Evolutionary conservation across 768 basidiomycete species (phyloP), one percentile per base, ranked within the genome.

Genomic region (Chalciporus piperatus): DNA sequence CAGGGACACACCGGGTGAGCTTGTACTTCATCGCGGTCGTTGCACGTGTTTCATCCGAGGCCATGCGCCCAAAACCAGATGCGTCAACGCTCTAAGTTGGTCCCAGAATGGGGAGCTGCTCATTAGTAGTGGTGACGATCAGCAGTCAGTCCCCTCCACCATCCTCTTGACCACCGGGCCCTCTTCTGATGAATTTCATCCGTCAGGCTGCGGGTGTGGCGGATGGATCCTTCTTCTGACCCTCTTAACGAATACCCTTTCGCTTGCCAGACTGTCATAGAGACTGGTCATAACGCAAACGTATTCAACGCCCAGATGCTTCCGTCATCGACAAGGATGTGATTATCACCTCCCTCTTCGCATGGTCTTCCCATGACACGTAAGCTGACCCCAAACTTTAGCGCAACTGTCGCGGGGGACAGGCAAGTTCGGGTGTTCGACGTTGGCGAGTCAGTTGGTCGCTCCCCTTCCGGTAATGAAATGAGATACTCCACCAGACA

Each of bases 281-380:
- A 76, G 13, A 93, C 92, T 0, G 90, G 89, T 3, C 92, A 96
- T 66, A 77, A 71, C 41, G 82, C 78, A 12, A 96, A 96, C 61
- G 90, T 96, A 41, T 96, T 96, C 74, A 89, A 85, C 57, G 83
- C 80, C 0, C 82, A 89, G 41, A 85, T 90, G 77, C 73, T 96
- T 2, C 90, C 91, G 0, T 73, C 80, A 56, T 89, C 89, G 11
- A 79, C 84, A n/a, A 80, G 83, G 47, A 87, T 95, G 82, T 91
- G 67, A 74, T 81, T 63, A 54, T 54, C 42, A 28, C 58, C 60
- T 48, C 54, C 62, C 51, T 32, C 30, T 32, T 52, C n/a, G 22
- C 46, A 47, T 51, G 27, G 43, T 42, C 51, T 49, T 47, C 17
- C 23, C 20, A 13, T 41, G n/a, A n/a, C 11, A 14, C 16, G 16